Evolutionary conservation across 106 monocot genomes (phyloP).

Genomic region (Allium fistulosum): DNA sequence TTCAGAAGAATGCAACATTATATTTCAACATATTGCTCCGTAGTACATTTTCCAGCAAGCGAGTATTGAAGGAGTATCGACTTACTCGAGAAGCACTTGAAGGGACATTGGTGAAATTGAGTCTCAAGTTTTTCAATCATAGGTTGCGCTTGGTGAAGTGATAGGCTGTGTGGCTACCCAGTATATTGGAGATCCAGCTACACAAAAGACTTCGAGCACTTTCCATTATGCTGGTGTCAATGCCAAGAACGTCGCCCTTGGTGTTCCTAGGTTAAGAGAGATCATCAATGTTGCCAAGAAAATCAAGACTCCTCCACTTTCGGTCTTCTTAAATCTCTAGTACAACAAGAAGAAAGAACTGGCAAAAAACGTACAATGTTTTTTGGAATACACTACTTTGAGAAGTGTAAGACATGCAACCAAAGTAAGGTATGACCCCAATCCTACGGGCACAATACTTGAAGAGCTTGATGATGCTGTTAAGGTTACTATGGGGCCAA

Average conservation of each 20-base stretch:
- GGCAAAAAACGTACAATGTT: slow-evolving; percentile 96
- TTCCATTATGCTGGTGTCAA: slow-evolving; percentile 99
- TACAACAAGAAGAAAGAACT: slow-evolving; percentile 69
- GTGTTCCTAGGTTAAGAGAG: slow-evolving; percentile 94
- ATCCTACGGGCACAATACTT: slow-evolving; percentile 85
- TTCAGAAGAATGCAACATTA: slow-evolving; percentile 95
- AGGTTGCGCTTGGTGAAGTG: slow-evolving; percentile 98
- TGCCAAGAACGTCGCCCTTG: slow-evolving; percentile 99
- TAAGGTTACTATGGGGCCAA: neutral
- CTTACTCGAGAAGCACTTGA: slow-evolving; percentile 97
- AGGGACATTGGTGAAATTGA: slow-evolving; percentile 99
- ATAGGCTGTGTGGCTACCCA: slow-evolving; percentile 98
- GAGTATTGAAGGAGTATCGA: slow-evolving; percentile 88
- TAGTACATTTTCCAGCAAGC: slow-evolving; percentile 94
- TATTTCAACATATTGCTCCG: slow-evolving; percentile 95
- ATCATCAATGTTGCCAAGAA: slow-evolving; percentile 99
- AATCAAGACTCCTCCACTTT: slow-evolving; percentile 96
- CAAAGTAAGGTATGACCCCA: slow-evolving; percentile 97
- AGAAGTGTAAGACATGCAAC: slow-evolving; percentile 95
- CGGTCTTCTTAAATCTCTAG: slow-evolving; percentile 80
- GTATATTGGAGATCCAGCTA: too few species aligned
- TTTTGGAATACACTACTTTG: slow-evolving; percentile 89
- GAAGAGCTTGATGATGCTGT: slow-evolving; percentile 97
- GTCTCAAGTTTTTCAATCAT: slow-evolving; percentile 85
- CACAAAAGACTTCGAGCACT: too few species aligned